Conservation (phyloP, 371 early-diverging fungal species). For the Homolaphlyctis polyrhiza region DNA sequence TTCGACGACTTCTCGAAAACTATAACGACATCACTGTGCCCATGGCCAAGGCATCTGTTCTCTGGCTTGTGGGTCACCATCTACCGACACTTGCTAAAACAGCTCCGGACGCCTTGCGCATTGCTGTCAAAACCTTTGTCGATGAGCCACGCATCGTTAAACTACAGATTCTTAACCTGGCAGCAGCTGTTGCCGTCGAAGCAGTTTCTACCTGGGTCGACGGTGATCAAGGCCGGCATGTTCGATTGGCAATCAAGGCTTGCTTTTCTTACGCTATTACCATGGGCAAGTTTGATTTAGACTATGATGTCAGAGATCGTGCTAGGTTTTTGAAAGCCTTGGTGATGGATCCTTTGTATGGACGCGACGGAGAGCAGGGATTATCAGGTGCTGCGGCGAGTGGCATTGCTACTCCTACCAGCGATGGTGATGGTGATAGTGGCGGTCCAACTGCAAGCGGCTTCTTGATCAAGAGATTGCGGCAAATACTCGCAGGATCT, state of each 20-base stretch:
- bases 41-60: constrained; percentile 67
- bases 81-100: constrained; percentile 36
- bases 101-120: constrained; percentile 80
- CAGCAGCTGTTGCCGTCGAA: constrained; percentile 34
- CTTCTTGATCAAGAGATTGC: background rate
- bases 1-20: constrained; percentile 59
- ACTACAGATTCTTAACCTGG: constrained; percentile 75
- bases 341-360: constrained; percentile 33
- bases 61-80: constrained; percentile 84
- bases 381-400: background rate
- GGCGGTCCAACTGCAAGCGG: constrained; percentile 14
- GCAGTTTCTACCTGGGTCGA: constrained; percentile 12
- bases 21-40: constrained; percentile 64
- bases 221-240: constrained; percentile 3
- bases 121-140: constrained; percentile 65
- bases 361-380: constrained; percentile 17
- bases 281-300: constrained; percentile 81
- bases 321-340: constrained; percentile 76
- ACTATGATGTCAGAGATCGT: constrained; percentile 88
- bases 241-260: too few relatives aligned
- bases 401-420: background rate
- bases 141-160: constrained; percentile 68
- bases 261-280: constrained; percentile 68
- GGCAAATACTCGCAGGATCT: background rate
- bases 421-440: constrained; percentile 20